These are phyloP conservation scores for Anthracocystis setariae DNA, from an alignment of 1,284 basidiomycete species.

Conservation along the genomic window DNA sequence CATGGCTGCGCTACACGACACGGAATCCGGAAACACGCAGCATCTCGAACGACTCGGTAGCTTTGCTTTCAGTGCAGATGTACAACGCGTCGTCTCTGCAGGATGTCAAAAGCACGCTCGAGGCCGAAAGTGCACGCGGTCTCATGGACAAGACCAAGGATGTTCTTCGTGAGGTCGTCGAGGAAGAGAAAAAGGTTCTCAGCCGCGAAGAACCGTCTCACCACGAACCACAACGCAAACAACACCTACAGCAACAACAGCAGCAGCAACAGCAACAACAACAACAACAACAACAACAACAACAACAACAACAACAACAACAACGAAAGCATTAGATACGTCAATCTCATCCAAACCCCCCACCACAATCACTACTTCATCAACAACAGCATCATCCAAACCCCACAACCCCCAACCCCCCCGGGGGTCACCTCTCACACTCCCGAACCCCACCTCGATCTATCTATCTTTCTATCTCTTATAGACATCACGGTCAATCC, in stretches of 20 bases:
- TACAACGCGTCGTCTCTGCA: slow-evolving; percentile 31
- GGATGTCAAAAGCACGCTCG: slow-evolving; percentile 26
- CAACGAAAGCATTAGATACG: background rate
- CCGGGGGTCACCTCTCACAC: too few species aligned
- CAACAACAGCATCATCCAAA: too few species aligned
- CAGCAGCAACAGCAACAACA: slow-evolving; percentile 1
- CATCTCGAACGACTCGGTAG: slow-evolving; percentile 17
- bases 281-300: too few species aligned
- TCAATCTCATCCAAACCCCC: background rate
- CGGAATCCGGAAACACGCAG: slow-evolving; percentile 14
- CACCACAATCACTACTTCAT: background rate
- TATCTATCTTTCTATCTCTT: too few species aligned
- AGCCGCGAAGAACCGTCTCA: slow-evolving; percentile 18
- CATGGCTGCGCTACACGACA: slow-evolving; percentile 41
- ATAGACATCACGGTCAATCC: too few species aligned
- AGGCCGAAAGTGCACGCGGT: slow-evolving; percentile 30
- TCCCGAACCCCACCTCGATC: too few species aligned
- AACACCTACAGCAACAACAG: slow-evolving; percentile 27
- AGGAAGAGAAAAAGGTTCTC: slow-evolving; percentile 52
- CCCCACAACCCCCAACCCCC: too few species aligned
- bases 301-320: too few species aligned
- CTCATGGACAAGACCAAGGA: slow-evolving; percentile 55
- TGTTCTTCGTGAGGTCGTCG: slow-evolving; percentile 55
- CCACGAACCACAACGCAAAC: slow-evolving; percentile 15
- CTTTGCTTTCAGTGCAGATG: slow-evolving; percentile 48